Evolutionary conservation across 2,329 filamentous ascomycete species (phyloP).

Genomic region (Cladosporium austrohemisphaericum): DNA sequence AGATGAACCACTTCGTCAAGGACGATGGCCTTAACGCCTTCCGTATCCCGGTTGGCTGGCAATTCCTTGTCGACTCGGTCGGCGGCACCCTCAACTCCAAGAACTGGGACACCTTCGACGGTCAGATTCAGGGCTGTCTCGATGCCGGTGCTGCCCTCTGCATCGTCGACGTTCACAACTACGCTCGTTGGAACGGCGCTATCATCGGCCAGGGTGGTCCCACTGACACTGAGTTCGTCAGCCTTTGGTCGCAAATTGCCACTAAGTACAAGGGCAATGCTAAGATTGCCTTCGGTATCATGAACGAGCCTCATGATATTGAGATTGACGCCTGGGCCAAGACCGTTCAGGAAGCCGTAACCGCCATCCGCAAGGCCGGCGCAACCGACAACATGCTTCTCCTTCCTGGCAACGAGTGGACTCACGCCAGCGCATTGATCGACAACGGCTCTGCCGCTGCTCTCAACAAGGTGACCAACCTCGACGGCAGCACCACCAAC

Average conservation of each 20-base stretch:
- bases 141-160: constrained; percentile 35
- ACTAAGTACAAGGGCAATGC: constrained; percentile 53
- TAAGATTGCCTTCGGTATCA: constrained; percentile 61
- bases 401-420: constrained; percentile 55
- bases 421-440: constrained; percentile 25
- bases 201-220: constrained; percentile 66
- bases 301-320: constrained; percentile 58
- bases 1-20: constrained; percentile 57
- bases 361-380: constrained; percentile 61
- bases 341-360: constrained; percentile 60
- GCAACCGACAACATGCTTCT: constrained; percentile 63
- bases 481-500: constrained; percentile 29
- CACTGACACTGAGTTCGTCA: constrained; percentile 54
- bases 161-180: constrained; percentile 33
- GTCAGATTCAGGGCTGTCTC: constrained; percentile 29
- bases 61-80: constrained; percentile 27
- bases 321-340: constrained; percentile 56
- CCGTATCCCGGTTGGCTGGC: constrained; percentile 49
- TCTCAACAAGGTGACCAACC: constrained; percentile 21
- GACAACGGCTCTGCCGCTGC: constrained; percentile 29
- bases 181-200: constrained; percentile 54
- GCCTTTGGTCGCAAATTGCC: constrained; percentile 55
- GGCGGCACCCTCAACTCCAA: constrained; percentile 26
- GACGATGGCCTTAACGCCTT: constrained; percentile 55
- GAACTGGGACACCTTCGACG: constrained; percentile 28